Conservation (phyloP, 1,139 yeast species). For the Yarrowia galli region DNA sequence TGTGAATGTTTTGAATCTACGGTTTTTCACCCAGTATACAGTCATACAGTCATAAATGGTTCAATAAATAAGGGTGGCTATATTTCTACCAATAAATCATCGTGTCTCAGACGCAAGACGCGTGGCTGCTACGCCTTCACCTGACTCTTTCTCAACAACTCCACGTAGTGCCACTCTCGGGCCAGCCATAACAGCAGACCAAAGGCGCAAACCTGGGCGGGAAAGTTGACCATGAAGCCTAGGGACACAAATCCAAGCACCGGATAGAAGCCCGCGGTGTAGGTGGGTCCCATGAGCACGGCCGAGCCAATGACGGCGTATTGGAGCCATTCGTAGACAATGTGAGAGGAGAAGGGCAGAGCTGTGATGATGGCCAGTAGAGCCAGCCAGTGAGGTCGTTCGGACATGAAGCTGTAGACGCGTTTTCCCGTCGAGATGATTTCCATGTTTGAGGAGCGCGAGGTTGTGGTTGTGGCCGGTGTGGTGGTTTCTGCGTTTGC, state of each 20-base stretch:
- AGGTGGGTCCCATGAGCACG: conserved; percentile 19
- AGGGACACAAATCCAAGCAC: conserved; percentile 23
- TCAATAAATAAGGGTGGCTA: conserved; percentile 3
- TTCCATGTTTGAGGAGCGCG: conserved; percentile 11
- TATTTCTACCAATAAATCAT: conserved; percentile 3
- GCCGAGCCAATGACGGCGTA: conserved; percentile 24
- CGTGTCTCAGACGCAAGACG: too few species aligned
- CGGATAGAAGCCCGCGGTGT: conserved; percentile 27
- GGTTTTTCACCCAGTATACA: too few species aligned
- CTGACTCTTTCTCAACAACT: background rate
- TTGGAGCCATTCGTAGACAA: conserved; percentile 22
- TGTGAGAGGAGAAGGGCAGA: conserved; percentile 4
- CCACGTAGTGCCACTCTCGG: conserved; percentile 11
- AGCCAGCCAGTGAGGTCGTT: conserved; percentile 12
- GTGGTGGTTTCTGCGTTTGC: background rate
- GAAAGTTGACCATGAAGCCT: conserved; percentile 26
- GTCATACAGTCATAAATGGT: background rate
- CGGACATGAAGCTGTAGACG: background rate
- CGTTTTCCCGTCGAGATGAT: conserved; percentile 5
- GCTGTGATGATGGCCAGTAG: conserved; percentile 10
- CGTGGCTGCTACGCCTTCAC: too few species aligned
- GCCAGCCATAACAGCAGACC: conserved; percentile 16
- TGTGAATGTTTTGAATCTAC: too few species aligned
- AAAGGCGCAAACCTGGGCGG: conserved; percentile 19
- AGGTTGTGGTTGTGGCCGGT: background rate